Evolutionary conservation across 768 basidiomycete genomes (phyloP).

Genomic region (Cystobasidium onofrii): DNA sequence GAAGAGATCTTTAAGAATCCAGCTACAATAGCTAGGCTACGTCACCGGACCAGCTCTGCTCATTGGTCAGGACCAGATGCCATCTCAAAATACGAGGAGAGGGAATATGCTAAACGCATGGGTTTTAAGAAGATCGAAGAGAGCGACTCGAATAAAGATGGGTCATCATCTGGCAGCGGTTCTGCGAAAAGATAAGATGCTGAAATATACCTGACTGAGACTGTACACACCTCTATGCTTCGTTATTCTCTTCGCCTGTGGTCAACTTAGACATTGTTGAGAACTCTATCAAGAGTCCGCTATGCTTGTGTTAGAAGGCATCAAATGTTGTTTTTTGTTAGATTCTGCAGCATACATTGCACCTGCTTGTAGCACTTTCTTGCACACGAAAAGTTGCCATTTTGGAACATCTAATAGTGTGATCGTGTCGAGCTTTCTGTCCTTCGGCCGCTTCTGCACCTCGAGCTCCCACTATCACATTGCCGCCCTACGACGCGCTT

Average conservation of each 20-base stretch:
- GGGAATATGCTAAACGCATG: constrained; percentile 82
- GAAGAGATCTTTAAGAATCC: constrained; percentile 74
- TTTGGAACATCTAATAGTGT: too few relatives aligned
- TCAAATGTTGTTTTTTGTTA: neutral
- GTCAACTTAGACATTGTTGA: neutral
- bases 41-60: constrained; percentile 83
- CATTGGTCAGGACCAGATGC: constrained; percentile 93
- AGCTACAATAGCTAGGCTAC: constrained; percentile 63
- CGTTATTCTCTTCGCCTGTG: neutral
- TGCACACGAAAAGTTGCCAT: neutral
- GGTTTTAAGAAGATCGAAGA: constrained; percentile 50
- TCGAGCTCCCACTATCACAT: too few relatives aligned
- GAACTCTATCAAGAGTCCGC: neutral
- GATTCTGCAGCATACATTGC: neutral
- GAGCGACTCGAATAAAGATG: neutral
- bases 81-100: constrained; percentile 72
- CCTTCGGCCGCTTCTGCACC: too few relatives aligned
- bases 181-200: neutral
- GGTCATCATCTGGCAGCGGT: neutral
- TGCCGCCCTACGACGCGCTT: too few relatives aligned
- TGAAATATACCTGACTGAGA: too few relatives aligned
- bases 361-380: neutral
- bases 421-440: too few relatives aligned
- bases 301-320: neutral
- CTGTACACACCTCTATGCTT: neutral